Evolutionary conservation across 257 asterid genomes (phyloP).

Genomic region (Voacanga thouarsii): DNA sequence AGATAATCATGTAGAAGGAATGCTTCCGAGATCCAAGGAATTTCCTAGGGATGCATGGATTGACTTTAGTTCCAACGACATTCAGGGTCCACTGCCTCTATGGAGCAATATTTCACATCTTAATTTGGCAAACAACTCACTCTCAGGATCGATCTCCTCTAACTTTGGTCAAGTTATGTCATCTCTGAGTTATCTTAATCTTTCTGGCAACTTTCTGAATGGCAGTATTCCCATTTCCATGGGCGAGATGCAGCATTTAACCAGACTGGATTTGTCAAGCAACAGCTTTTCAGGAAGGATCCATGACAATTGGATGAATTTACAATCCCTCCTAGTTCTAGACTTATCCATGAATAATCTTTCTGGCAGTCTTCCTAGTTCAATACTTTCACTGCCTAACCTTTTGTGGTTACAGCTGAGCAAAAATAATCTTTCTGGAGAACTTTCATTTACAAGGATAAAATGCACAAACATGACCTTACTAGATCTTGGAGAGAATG

Average conservation of each 20-base stretch:
- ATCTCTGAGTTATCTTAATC: background rate
- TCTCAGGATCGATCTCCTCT: background rate
- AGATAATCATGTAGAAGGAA: constrained; percentile 2
- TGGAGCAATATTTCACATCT: constrained; percentile 18
- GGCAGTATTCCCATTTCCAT: constrained; percentile 15
- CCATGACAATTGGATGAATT: constrained; percentile 18
- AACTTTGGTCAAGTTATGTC: no score
- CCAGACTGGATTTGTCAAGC: constrained; percentile 12
- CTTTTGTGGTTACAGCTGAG: constrained; percentile 17
- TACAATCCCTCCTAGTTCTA: constrained; percentile 10
- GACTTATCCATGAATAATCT: constrained; percentile 24
- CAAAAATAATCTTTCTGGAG: constrained; percentile 21
- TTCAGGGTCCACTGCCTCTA: background rate
- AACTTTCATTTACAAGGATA: constrained; percentile 18
- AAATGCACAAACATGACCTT: constrained; percentile 10
- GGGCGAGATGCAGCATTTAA: constrained; percentile 3
- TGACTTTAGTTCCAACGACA: background rate
- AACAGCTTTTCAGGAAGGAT: constrained; percentile 20
- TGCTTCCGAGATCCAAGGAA: background rate
- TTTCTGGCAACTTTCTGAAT: constrained; percentile 16
- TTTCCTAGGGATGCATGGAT: background rate
- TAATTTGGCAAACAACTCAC: constrained; percentile 12
- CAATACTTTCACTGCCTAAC: constrained; percentile 1
- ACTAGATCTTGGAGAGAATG: constrained; percentile 32
- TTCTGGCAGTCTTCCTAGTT: constrained; percentile 21